phyloP scores from a whole-genome alignment of 108 stramenopile species.

The Nitzschia sp. region DNA sequence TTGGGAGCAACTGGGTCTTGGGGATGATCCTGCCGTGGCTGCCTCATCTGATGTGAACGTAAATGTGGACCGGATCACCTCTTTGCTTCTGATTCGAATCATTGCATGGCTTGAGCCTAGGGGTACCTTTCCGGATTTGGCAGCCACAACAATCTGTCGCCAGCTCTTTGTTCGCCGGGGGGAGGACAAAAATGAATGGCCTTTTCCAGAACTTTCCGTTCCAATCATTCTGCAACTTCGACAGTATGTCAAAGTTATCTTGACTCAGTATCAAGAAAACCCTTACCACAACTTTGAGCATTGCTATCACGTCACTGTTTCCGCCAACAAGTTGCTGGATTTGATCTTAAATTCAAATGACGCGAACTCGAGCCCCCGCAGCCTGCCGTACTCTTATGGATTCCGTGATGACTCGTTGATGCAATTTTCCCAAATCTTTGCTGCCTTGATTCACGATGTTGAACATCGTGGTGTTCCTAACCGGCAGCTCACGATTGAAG shows the following conservation, averaged over 20 bases:
- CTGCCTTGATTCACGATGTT: conserved; percentile 80
- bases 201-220: conserved; percentile 19
- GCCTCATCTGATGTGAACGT: conserved; percentile 36
- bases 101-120: conserved; percentile 55
- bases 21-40: conserved; percentile 36
- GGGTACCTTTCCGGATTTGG: conserved; percentile 38
- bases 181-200: conserved; percentile 28
- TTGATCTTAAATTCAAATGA: conserved; percentile 48
- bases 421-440: conserved; percentile 60
- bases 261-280: conserved; percentile 38
- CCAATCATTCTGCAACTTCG: conserved; percentile 41
- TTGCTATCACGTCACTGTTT: conserved; percentile 68
- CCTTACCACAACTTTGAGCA: conserved; percentile 77
- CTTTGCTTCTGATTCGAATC: conserved; percentile 62
- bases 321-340: conserved; percentile 69
- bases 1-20: conserved; percentile 41
- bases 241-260: conserved; percentile 42
- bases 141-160: conserved; percentile 43
- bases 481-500: conserved; percentile 54
- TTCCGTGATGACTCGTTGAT: conserved; percentile 65
- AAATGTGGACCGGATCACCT: conserved; percentile 54
- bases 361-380: conserved; percentile 1
- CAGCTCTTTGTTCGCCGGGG: conserved; percentile 15
- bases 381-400: conserved; percentile 43
- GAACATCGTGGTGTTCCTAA: conserved; percentile 64